Percentiles rank a stretch among this genome's conserved stretches.
Conservation (phyloP, 352 stramenopile genomes). For the Globisporangium apiculatum region DNA sequence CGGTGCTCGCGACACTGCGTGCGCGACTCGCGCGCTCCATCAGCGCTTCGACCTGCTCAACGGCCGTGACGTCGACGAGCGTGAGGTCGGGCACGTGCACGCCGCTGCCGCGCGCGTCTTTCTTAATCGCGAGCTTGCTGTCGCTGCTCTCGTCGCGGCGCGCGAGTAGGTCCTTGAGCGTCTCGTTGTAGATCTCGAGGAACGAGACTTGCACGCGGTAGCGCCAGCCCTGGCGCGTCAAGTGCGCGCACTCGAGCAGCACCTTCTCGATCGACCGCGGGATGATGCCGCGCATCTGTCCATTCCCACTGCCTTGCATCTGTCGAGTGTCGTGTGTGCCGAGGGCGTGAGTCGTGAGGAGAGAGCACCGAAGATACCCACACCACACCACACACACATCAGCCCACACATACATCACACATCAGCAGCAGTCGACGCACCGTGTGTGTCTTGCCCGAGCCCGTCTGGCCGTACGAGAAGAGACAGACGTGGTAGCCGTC, state of each 20-base stretch:
- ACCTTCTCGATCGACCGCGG: slow-evolving; percentile 97
- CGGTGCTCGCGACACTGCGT: slow-evolving; percentile 92
- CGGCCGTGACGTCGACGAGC: slow-evolving; percentile 75
- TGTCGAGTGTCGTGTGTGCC: slow-evolving; percentile 3
- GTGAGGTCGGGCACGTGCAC: slow-evolving; percentile 78
- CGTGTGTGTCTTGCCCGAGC: slow-evolving; percentile 97
- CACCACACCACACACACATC: too few species aligned
- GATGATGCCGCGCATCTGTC: slow-evolving; percentile 97
- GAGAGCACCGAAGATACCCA: neutral
- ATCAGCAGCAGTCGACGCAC: slow-evolving; percentile 8
- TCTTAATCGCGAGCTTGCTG: slow-evolving; percentile 78
- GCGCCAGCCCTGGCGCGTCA: slow-evolving; percentile 52
- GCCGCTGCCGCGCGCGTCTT: slow-evolving; percentile 67
- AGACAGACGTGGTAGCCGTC: slow-evolving; percentile 99
- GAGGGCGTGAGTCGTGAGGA: neutral
- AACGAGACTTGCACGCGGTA: slow-evolving; percentile 82
- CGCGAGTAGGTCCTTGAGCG: slow-evolving; percentile 95
- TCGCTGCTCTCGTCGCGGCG: slow-evolving; percentile 26
- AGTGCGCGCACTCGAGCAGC: slow-evolving; percentile 42
- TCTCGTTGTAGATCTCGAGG: slow-evolving; percentile 99
- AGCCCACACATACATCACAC: too few species aligned
- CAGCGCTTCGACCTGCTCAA: slow-evolving; percentile 84
- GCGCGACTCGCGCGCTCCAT: slow-evolving; percentile 87
- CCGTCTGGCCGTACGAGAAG: slow-evolving; percentile 98
- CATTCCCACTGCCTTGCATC: slow-evolving; percentile 97